Percentiles rank a stretch among this genome's conserved stretches.
Evolutionary conservation across 2,329 filamentous ascomycete genomes (phyloP).

Genomic region (Aspergillus sergii): DNA sequence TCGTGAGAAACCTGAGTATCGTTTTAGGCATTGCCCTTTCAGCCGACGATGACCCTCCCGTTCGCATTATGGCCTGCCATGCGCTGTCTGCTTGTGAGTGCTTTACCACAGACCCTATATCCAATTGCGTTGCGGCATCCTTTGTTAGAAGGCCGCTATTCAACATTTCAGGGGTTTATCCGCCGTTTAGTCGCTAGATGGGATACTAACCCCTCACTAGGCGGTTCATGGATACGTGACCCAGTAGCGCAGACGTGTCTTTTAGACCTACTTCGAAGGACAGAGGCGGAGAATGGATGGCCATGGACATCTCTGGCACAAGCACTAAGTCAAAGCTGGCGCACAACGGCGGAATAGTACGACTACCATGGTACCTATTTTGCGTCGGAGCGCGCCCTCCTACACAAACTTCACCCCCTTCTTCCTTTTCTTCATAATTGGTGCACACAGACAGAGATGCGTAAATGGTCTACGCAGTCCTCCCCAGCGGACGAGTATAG

Average conservation of each 20-base stretch:
- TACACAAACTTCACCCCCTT: background rate
- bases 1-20: constrained; percentile 31
- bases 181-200: background rate
- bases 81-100: constrained; percentile 36
- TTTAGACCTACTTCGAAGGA: constrained; percentile 25
- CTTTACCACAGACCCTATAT: background rate
- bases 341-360: background rate
- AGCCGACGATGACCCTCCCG: constrained; percentile 35
- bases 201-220: constrained; percentile 15
- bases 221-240: constrained; percentile 35
- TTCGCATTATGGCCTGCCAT: constrained; percentile 38
- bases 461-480: background rate
- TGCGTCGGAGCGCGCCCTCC: background rate
- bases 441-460: background rate
- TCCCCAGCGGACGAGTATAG: background rate
- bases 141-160: background rate
- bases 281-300: constrained; percentile 27
- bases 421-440: background rate
- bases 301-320: constrained; percentile 26
- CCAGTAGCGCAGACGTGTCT: constrained; percentile 27
- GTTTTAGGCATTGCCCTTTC: constrained; percentile 38
- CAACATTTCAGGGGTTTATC: background rate
- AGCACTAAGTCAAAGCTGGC: constrained; percentile 23
- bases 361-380: background rate
- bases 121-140: background rate